phyloP scores from a whole-genome alignment of 2,329 filamentous ascomycete species.

The Geosmithia flava region DNA sequence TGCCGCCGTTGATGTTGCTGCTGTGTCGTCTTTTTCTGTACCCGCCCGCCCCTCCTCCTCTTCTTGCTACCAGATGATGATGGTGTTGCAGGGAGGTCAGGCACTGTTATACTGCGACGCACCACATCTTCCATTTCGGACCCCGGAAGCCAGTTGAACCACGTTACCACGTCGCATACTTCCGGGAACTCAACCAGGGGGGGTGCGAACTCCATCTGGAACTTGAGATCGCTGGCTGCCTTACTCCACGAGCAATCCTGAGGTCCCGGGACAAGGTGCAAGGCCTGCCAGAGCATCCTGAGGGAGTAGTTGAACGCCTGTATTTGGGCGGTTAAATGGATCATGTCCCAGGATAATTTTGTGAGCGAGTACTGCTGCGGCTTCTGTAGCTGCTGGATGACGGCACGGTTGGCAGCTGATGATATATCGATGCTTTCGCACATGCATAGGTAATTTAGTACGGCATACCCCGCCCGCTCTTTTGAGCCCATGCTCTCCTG shows the following conservation, averaged over 20 bases:
- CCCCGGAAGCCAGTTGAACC: not conserved
- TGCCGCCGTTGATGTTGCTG: conserved; percentile 1
- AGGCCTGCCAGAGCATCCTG: conserved; percentile 23
- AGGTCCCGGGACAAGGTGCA: conserved; percentile 7
- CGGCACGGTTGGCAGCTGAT: conserved; percentile 10
- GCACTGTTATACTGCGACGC: not conserved
- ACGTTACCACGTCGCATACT: not conserved
- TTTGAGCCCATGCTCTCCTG: conserved; percentile 1
- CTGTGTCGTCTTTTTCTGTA: conserved; percentile 4
- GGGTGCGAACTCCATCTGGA: conserved; percentile 11
- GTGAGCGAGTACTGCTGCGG: not conserved
- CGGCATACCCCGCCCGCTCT: conserved; percentile 4
- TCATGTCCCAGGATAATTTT: conserved; percentile 34
- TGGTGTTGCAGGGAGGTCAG: not conserved
- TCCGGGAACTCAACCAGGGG: conserved; percentile 12
- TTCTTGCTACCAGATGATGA: not conserved
- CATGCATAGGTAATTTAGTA: conserved; percentile 14
- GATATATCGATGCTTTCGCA: conserved; percentile 14
- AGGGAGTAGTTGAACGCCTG: conserved; percentile 31
- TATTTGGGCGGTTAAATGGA: conserved; percentile 50
- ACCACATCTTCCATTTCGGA: not conserved
- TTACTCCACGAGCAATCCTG: not conserved
- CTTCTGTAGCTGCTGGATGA: conserved; percentile 6
- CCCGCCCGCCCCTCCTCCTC: not conserved
- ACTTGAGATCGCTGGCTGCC: not conserved